A percentile compares a stretch with the other conserved stretches of the same genome.
Evolutionary conservation across 73 alveolate species (phyloP).

Genomic region (Loxodes magnus): DNA sequence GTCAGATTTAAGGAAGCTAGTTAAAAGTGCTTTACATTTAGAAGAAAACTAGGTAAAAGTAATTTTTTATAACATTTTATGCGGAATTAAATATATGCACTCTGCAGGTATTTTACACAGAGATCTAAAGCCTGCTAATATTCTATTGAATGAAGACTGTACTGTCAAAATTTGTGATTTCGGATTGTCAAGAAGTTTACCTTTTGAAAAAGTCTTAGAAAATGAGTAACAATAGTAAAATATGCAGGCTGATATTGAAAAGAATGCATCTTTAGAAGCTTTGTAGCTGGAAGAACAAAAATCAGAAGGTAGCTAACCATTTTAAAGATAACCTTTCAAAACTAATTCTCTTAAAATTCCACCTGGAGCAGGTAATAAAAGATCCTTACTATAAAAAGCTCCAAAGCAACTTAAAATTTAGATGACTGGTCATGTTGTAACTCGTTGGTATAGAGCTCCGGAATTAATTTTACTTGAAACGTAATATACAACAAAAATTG

Average conservation of each 20-base stretch:
- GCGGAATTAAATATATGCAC: conserved; percentile 74
- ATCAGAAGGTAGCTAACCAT: not conserved
- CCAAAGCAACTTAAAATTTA: conserved; percentile 38
- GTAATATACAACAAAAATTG: conserved; percentile 89
- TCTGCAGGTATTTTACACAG: conserved; percentile 81
- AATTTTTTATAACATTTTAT: conserved; percentile 60
- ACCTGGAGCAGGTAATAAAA: not conserved
- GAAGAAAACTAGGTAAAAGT: conserved; percentile 47
- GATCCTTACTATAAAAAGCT: not conserved
- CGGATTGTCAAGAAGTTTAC: conserved; percentile 62
- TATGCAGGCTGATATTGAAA: no score
- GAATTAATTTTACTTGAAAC: conserved; percentile 88
- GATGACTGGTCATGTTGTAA: conserved; percentile 90
- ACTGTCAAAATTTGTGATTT: conserved; percentile 83
- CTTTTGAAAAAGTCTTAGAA: not conserved
- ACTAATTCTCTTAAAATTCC: not conserved
- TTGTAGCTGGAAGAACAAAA: no score
- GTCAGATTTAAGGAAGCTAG: conserved; percentile 60
- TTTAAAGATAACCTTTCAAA: not conserved
- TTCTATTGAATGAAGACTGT: conserved; percentile 79
- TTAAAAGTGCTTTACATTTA: conserved; percentile 57
- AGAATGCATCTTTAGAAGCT: no score
- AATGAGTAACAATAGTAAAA: no score
- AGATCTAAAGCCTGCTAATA: conserved; percentile 92
- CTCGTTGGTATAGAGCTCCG: conserved; percentile 98